phyloP scores from a whole-genome alignment of 2,329 filamentous ascomycete genomes.

The Aspergillus sp. region DNA sequence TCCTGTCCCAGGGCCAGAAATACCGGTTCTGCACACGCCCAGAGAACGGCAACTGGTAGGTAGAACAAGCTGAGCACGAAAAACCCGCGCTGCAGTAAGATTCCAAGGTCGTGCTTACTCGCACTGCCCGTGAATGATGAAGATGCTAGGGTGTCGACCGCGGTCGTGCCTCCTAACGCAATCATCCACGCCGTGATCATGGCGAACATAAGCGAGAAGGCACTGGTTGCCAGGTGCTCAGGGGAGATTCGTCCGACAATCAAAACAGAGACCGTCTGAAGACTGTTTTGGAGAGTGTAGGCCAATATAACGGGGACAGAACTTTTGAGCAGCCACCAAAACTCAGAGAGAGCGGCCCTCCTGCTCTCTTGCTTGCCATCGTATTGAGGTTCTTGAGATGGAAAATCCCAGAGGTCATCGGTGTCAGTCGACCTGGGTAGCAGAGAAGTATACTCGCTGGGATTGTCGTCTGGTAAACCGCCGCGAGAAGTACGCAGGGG shows the following conservation, averaged over 20 bases:
- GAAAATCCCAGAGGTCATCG: constrained; percentile 1
- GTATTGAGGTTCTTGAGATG: constrained; percentile 29
- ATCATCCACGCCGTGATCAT: constrained; percentile 88
- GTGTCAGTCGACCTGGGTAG: constrained; percentile 23
- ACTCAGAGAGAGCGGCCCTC: constrained; percentile 50
- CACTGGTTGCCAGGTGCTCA: constrained; percentile 75
- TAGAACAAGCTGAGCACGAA: constrained; percentile 73
- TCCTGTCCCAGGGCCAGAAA: constrained; percentile 77
- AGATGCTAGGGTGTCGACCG: constrained; percentile 80
- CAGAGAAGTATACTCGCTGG: constrained; percentile 30
- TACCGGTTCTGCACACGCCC: constrained; percentile 71
- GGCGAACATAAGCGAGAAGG: constrained; percentile 92
- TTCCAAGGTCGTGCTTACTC: constrained; percentile 74
- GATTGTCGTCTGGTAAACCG: neutral
- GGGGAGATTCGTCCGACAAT: constrained; percentile 78
- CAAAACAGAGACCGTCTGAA: constrained; percentile 79
- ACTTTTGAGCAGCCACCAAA: constrained; percentile 65
- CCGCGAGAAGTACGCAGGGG: neutral
- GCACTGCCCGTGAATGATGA: constrained; percentile 78
- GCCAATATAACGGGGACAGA: constrained; percentile 78
- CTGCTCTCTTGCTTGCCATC: constrained; percentile 29
- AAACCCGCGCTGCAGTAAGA: constrained; percentile 74
- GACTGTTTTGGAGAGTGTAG: constrained; percentile 80
- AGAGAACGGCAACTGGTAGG: constrained; percentile 68
- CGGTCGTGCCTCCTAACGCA: constrained; percentile 79